A percentile compares a stretch with the other conserved stretches of the same genome.
phyloP scores from a whole-genome alignment of 2,329 filamentous ascomycete species.

The Coniella lustricola region DNA sequence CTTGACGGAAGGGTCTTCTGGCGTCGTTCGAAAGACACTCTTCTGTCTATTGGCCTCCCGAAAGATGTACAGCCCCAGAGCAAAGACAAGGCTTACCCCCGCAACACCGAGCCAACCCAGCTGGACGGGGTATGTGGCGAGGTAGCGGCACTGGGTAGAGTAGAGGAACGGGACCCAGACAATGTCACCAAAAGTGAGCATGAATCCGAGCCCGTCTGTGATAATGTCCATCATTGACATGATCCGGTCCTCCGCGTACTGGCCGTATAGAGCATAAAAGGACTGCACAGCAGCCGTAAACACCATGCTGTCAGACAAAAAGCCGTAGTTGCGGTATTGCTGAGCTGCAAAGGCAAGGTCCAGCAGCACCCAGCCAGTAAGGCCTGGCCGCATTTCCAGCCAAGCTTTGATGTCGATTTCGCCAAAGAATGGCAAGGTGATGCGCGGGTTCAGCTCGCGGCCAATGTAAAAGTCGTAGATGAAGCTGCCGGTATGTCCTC shows the following conservation, averaged over 20 bases:
- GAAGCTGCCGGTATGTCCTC: conserved; percentile 71
- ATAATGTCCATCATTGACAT: conserved; percentile 87
- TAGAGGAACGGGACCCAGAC: conserved; percentile 27
- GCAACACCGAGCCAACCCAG: conserved; percentile 60
- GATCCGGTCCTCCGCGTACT: conserved; percentile 77
- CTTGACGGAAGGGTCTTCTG: conserved; percentile 66
- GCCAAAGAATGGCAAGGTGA: conserved; percentile 66
- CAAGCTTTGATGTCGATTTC: conserved; percentile 81
- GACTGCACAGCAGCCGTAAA: conserved; percentile 69
- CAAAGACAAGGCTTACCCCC: conserved; percentile 58
- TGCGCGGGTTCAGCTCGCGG: conserved; percentile 78
- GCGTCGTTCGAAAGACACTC: conserved; percentile 81
- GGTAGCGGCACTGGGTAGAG: conserved; percentile 71
- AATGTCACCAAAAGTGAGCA: conserved; percentile 29
- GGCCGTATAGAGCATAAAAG: conserved; percentile 72
- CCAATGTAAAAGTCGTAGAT: conserved; percentile 92
- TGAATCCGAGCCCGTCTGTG: conserved; percentile 84
- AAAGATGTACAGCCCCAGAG: conserved; percentile 74
- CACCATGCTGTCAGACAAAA: conserved; percentile 73
- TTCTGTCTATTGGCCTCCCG: conserved; percentile 82
- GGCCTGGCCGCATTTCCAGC: conserved; percentile 75
- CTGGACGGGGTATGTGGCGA: conserved; percentile 68
- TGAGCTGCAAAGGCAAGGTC: conserved; percentile 74
- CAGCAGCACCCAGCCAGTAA: conserved; percentile 78
- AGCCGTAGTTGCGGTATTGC: conserved; percentile 75